Base-by-base conservation (phyloP, 108 stramenopile species). In the Fragilaria crotonensis region DNA sequence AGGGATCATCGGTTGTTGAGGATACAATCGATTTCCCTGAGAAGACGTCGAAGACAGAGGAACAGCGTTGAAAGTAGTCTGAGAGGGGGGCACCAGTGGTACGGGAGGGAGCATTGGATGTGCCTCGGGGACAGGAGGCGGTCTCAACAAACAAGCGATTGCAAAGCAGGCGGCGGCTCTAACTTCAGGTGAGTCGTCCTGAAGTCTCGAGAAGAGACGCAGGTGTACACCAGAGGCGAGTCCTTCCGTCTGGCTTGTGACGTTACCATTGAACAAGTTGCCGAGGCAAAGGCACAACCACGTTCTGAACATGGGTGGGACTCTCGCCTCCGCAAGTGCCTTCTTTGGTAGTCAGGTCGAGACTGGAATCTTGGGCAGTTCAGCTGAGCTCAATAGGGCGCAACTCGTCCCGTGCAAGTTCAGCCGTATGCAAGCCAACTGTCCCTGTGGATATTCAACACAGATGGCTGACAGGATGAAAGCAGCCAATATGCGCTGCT, bases 271-370 rank as follows among this genome's bases (percentile, higher is more conserved):
- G 20, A 75, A 53, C 45, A 94, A 52, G 54, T 89, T 82, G 20
- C 80, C 94, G 33, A 97, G 50, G 62, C 93, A 90, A 25, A 95
- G 67, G 46, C 86, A 87, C 2, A 93, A 60, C 96, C 96, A 97
- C 30, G 78, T 62, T 45, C 88, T 84, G 63, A 87, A 76, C 27
- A 52, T 47, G 25, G 85, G 60, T 7, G 83, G 54, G 20, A 72
- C 30, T 4, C 54, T 20, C 18, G 17, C 30, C n/a, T 61, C 69
- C n/a, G 53, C 27, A 22, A 47, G 26, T 25, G 49, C 49, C 30
- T 51, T 44, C 9, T 23, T 44, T 11, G 23, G 50, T 49, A 31
- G 57, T 59, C 5, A 30, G n/a, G 21, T 67, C 66, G 11, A 73
- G 25, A 41, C 66, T 56, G 3, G 52, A 60, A n/a, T 71, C 62